A percentile compares a stretch with the other conserved stretches of the same genome.
Evolutionary conservation across 768 basidiomycete species (phyloP).

Genomic region (Hericium rajendrae): DNA sequence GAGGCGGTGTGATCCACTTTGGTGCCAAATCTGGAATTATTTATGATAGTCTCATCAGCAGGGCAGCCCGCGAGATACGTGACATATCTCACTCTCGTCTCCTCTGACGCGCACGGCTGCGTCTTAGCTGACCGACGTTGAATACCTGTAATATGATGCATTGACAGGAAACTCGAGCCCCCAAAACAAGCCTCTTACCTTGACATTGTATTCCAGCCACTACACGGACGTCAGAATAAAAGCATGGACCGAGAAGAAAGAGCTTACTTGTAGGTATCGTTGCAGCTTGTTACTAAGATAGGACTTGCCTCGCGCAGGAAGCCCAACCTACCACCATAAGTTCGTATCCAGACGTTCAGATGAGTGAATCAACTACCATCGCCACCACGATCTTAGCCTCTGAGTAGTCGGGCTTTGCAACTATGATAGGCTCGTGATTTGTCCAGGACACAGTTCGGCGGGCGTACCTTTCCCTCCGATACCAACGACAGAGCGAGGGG

Average conservation of each 20-base stretch:
- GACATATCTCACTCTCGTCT: conserved; percentile 51
- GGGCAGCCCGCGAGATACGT: background rate
- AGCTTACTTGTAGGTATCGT: conserved; percentile 79
- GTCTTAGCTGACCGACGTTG: conserved; percentile 92
- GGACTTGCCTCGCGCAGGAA: conserved; percentile 97
- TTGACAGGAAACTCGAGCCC: background rate
- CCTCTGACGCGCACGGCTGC: conserved; percentile 73
- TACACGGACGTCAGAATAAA: conserved; percentile 22
- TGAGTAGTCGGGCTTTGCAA: conserved; percentile 95
- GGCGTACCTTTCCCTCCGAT: conserved; percentile 77
- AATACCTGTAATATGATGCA: conserved; percentile 55
- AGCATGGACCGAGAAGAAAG: background rate
- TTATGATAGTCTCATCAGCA: background rate
- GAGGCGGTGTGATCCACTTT: conserved; percentile 86
- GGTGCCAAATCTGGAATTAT: conserved; percentile 51
- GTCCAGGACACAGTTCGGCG: background rate
- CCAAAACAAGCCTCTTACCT: conserved; percentile 35
- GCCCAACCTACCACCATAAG: conserved; percentile 56
- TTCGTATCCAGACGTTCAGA: background rate
- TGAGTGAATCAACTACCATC: conserved; percentile 49
- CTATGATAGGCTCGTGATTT: conserved; percentile 29
- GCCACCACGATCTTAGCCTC: conserved; percentile 98
- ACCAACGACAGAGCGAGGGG: conserved; percentile 76
- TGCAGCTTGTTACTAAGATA: conserved; percentile 97
- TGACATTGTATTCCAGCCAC: conserved; percentile 99